phyloP scores from a whole-genome alignment of 306 rosid genomes.

The Pterocarpus santalinus region DNA sequence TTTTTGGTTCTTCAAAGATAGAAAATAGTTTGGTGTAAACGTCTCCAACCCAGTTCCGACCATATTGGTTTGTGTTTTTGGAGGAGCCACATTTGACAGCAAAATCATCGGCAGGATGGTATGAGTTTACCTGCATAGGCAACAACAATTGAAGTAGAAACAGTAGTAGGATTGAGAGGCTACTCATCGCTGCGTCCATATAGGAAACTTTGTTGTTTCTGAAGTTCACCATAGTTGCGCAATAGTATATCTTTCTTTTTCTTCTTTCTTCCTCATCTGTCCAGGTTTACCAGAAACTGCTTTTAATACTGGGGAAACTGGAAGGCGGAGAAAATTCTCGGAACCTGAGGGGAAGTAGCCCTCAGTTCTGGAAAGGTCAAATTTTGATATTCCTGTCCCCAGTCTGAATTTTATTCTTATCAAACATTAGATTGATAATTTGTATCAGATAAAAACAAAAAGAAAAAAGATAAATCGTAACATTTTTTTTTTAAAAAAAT shows the following conservation, averaged over 20 bases:
- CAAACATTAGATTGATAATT: no score
- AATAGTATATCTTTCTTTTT: no score
- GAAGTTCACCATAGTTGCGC: neutral
- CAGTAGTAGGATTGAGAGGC: neutral
- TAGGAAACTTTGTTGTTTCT: neutral
- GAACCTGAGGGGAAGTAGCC: neutral
- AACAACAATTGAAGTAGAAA: neutral
- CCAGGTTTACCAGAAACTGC: neutral
- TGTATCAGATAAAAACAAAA: no score
- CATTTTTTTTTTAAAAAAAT: no score
- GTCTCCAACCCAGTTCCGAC: slow-evolving; percentile 11
- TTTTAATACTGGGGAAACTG: neutral
- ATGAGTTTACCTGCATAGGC: neutral
- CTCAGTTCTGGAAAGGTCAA: neutral
- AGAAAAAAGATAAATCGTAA: no score
- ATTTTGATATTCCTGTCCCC: neutral
- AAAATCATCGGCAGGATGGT: neutral
- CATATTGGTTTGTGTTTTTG: neutral
- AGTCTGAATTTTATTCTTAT: no score
- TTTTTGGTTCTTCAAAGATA: no score
- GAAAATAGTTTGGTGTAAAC: neutral
- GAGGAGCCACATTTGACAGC: slow-evolving; percentile 29
- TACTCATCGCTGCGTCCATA: neutral
- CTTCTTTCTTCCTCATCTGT: no score
- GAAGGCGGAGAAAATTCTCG: neutral